These are phyloP conservation scores for Stephanodiscus minutulus DNA, from an alignment of 108 stramenopile species.

Conservation along the genomic window DNA sequence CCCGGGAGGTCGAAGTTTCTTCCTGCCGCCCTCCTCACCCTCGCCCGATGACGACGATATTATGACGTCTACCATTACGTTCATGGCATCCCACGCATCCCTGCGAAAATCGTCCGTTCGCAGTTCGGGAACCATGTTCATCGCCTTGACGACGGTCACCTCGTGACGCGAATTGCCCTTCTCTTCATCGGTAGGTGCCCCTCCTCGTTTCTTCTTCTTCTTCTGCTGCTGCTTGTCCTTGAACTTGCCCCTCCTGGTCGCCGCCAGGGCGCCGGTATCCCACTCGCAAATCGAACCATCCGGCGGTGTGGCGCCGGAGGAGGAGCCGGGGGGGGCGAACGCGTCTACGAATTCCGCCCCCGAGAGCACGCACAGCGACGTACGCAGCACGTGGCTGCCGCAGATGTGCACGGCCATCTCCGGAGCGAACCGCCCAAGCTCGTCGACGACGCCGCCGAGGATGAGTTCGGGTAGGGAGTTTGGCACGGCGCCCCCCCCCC, in stretches of 20 bases:
- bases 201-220: conserved; percentile 34
- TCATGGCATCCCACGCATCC: conserved; percentile 39
- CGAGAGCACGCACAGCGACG: conserved; percentile 73
- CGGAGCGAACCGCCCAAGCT: conserved; percentile 57
- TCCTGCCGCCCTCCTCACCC: conserved; percentile 1
- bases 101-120: conserved; percentile 39
- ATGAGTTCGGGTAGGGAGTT: conserved; percentile 51
- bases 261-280: conserved; percentile 42
- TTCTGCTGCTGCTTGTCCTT: conserved; percentile 77
- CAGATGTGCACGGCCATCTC: conserved; percentile 82
- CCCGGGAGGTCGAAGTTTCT: conserved; percentile 46
- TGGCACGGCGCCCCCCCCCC: conserved; percentile 30
- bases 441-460: conserved; percentile 53
- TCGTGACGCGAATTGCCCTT: conserved; percentile 37
- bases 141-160: conserved; percentile 26
- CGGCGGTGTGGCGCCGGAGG: conserved; percentile 15
- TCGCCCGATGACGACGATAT: conserved; percentile 3
- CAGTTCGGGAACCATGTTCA: conserved; percentile 35
- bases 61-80: conserved; percentile 38
- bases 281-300: conserved; percentile 28
- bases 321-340: conserved; percentile 9
- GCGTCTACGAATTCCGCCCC: conserved; percentile 66
- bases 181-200: conserved; percentile 12
- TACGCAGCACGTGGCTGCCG: conserved; percentile 82
- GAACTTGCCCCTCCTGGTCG: conserved; percentile 60